Percentiles rank a stretch among this genome's conserved stretches.
phyloP scores from a whole-genome alignment of 306 rosid genomes.

The Cucumis cinereus region DNA sequence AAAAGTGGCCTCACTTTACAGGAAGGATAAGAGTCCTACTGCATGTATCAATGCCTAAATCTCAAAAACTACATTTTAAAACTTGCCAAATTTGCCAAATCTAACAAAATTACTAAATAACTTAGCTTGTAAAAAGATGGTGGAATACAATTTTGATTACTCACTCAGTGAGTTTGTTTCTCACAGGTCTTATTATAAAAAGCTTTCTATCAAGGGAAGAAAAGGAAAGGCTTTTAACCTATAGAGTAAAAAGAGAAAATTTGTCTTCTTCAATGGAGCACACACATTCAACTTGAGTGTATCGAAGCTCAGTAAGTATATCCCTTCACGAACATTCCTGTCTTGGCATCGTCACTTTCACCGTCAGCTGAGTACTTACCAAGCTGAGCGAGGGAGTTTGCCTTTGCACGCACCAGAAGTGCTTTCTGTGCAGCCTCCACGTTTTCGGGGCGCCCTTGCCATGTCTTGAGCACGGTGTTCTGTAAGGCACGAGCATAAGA shows the following conservation, averaged over 20 bases:
- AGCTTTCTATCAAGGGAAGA: constrained; percentile 1
- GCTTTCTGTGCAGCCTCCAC: constrained; percentile 68
- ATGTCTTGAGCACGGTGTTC: constrained; percentile 82
- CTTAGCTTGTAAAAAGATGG: not conserved
- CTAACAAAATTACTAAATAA: not conserved
- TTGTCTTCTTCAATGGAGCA: not conserved
- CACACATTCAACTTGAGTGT: not conserved
- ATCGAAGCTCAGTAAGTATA: constrained; percentile 50
- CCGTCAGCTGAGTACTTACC: constrained; percentile 84
- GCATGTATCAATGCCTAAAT: not conserved
- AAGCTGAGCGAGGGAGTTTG: constrained; percentile 91
- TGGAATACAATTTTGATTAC: constrained; percentile 3
- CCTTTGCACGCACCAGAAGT: constrained; percentile 86
- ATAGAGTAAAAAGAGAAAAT: not conserved
- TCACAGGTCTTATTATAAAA: constrained; percentile 4
- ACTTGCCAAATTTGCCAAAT: not conserved
- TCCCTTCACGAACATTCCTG: constrained; percentile 90
- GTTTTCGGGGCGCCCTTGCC: constrained; percentile 87
- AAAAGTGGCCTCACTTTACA: not conserved
- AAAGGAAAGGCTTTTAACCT: not conserved
- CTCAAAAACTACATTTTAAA: not conserved
- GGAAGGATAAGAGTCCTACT: not conserved
- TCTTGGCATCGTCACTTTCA: constrained; percentile 76
- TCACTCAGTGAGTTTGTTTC: constrained; percentile 11
- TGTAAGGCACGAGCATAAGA: constrained; percentile 96